These are phyloP conservation scores for Globisporangium paroecandrum DNA, from an alignment of 352 stramenopile species.

Conservation along the genomic window DNA sequence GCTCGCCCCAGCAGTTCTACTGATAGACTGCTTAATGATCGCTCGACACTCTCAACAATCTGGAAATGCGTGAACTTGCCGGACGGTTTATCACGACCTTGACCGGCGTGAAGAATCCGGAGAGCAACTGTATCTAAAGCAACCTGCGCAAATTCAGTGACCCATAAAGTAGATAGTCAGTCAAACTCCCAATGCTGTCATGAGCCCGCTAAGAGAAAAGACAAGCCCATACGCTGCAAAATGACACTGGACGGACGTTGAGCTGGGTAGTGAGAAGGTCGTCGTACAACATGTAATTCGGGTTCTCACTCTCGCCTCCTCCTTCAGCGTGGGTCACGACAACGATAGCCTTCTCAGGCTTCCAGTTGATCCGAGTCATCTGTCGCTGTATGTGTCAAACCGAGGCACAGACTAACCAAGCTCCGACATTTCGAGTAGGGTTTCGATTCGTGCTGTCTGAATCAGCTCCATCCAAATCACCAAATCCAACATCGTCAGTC, in stretches of 20 bases:
- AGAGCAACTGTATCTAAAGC: constrained; percentile 1
- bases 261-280: not conserved
- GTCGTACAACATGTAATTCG: not conserved
- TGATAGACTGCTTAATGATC: constrained; percentile 4
- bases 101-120: not conserved
- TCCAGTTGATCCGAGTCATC: not conserved
- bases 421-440: not conserved
- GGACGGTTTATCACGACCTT: not conserved
- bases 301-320: not conserved
- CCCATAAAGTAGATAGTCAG: not conserved
- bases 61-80: constrained; percentile 16
- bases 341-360: not conserved
- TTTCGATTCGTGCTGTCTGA: not conserved
- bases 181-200: not conserved
- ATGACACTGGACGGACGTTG: not conserved
- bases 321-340: not conserved
- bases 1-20: not conserved
- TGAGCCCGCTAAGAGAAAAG: not conserved
- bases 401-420: constrained; percentile 7
- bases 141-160: not conserved
- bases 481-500: not conserved
- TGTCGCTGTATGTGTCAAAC: not conserved
- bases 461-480: not conserved
- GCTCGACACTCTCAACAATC: constrained; percentile 18
- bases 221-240: not conserved